Conservation (phyloP, 2,329 filamentous ascomycete species). For the Eurotiales sp. region DNA sequence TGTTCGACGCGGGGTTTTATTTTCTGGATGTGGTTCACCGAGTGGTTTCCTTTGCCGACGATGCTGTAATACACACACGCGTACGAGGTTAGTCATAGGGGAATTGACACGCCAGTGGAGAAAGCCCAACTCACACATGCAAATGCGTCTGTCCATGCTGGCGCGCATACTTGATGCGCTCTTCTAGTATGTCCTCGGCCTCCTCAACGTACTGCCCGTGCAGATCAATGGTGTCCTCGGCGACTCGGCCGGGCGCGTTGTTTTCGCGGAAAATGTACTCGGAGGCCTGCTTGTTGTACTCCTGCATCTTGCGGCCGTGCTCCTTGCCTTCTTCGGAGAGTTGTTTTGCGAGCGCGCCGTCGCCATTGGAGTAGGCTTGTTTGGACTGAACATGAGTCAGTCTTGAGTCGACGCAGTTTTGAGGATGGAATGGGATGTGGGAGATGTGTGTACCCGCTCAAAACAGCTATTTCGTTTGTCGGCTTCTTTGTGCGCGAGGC, state of each 20-base stretch:
- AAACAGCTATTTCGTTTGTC: conserved; percentile 74
- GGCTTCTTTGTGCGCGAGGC: conserved; percentile 76
- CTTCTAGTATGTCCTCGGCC: conserved; percentile 83
- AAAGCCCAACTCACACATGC: conserved; percentile 63
- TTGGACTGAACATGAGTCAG: conserved; percentile 58
- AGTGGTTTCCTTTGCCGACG: conserved; percentile 93
- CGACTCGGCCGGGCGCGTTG: conserved; percentile 72
- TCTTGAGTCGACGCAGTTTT: neutral
- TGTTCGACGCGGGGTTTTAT: conserved; percentile 93
- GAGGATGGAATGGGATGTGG: neutral
- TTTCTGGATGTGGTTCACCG: conserved; percentile 76
- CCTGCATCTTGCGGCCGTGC: conserved; percentile 79
- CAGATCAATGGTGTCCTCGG: conserved; percentile 81
- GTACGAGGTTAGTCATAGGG: neutral
- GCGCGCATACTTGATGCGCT: conserved; percentile 76
- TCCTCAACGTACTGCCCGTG: conserved; percentile 95
- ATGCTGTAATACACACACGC: conserved; percentile 51
- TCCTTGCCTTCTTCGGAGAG: conserved; percentile 80
- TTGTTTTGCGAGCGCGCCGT: conserved; percentile 77
- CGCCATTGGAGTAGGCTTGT: conserved; percentile 76
- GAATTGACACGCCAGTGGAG: too few relatives aligned
- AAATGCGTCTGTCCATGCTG: conserved; percentile 72
- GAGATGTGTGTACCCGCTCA: conserved; percentile 53
- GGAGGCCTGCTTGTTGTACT: conserved; percentile 85
- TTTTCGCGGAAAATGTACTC: conserved; percentile 96